phyloP scores from a whole-genome alignment of 768 basidiomycete genomes.

The Tulasnella sp. region DNA sequence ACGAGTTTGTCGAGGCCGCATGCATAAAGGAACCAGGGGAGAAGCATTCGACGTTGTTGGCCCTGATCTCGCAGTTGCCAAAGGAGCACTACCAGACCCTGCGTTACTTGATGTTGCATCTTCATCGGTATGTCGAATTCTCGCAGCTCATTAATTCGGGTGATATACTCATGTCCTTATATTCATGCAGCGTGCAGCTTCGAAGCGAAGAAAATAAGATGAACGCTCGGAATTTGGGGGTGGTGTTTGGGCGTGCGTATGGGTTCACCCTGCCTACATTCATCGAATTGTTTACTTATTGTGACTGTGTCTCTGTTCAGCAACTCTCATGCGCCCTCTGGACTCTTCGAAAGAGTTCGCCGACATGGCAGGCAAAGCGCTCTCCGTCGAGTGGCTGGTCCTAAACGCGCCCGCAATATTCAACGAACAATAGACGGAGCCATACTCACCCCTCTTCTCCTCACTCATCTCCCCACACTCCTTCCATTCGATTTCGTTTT shows the following conservation, averaged over 20 bases:
- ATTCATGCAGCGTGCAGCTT: constrained; percentile 52
- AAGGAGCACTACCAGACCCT: constrained; percentile 82
- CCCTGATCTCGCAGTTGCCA: constrained; percentile 68
- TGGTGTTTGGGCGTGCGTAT: constrained; percentile 93
- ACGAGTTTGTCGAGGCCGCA: constrained; percentile 73
- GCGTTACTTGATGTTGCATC: constrained; percentile 71
- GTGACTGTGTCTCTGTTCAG: constrained; percentile 34
- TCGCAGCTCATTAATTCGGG: neutral
- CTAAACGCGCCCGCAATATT: constrained; percentile 56
- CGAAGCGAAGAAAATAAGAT: constrained; percentile 72
- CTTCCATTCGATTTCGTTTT: neutral
- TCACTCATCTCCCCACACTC: neutral
- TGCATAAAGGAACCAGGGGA: constrained; percentile 50
- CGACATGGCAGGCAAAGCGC: constrained; percentile 95
- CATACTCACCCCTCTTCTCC: neutral
- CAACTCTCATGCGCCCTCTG: constrained; percentile 85
- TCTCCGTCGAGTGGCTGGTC: constrained; percentile 88
- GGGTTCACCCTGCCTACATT: neutral
- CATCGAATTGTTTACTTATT: neutral
- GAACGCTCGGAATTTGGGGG: constrained; percentile 90
- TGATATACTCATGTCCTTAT: neutral
- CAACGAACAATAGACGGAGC: neutral
- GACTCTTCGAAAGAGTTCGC: constrained; percentile 84
- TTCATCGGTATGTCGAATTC: constrained; percentile 55
- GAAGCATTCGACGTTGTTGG: constrained; percentile 51